phyloP scores from a whole-genome alignment of 768 basidiomycete genomes.

The Tulasnella sp. region DNA sequence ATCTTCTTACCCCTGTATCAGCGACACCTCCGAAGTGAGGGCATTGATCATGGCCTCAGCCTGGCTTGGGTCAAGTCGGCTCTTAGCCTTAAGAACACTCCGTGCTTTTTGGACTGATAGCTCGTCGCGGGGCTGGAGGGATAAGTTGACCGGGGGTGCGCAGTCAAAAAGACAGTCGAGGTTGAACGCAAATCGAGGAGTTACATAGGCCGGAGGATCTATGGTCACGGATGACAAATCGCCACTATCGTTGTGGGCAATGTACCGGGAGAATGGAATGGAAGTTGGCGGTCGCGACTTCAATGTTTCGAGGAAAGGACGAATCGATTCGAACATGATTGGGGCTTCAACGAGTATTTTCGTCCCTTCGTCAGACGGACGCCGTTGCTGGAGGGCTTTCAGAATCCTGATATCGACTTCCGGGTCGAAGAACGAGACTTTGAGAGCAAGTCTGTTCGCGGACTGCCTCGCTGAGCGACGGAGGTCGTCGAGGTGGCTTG shows the following conservation, averaged over 20 bases:
- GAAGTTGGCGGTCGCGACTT: constrained; percentile 56
- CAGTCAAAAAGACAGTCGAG: constrained; percentile 59
- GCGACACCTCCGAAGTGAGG: constrained; percentile 59
- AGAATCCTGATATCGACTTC: constrained; percentile 54
- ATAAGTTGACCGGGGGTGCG: constrained; percentile 47
- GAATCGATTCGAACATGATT: constrained; percentile 67
- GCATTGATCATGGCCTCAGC: constrained; percentile 68
- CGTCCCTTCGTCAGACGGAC: neutral
- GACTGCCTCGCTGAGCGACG: constrained; percentile 49
- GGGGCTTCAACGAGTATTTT: constrained; percentile 60
- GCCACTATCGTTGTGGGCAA: constrained; percentile 49
- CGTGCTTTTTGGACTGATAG: constrained; percentile 54
- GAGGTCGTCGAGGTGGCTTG: constrained; percentile 52
- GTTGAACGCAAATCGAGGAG: constrained; percentile 61
- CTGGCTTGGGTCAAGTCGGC: constrained; percentile 72
- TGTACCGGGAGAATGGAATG: constrained; percentile 59
- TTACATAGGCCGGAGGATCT: constrained; percentile 59
- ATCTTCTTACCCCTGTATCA: constrained; percentile 69
- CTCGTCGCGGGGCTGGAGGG: constrained; percentile 47
- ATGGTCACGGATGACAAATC: constrained; percentile 43
- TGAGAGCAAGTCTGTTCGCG: constrained; percentile 49
- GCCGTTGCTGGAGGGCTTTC: constrained; percentile 11
- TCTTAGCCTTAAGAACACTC: constrained; percentile 45
- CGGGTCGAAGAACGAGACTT: constrained; percentile 67
- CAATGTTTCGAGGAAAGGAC: constrained; percentile 69